A percentile compares a stretch with the other conserved stretches of the same genome.
phyloP scores from a whole-genome alignment of 208 protist genomes.

The Naegleria lovaniensis region DNA sequence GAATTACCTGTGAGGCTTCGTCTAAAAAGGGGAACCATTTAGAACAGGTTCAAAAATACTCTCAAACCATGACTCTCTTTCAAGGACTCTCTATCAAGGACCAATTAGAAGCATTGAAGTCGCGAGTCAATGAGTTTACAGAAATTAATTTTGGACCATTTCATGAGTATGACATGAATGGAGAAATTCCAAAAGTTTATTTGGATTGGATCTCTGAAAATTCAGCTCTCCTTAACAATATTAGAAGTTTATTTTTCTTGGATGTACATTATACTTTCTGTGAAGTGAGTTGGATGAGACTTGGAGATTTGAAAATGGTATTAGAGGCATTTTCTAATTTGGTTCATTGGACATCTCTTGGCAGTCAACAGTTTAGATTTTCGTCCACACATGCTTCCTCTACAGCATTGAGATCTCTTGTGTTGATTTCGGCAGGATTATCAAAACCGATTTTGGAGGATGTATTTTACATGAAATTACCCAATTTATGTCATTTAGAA shows the following conservation, averaged over 20 bases:
- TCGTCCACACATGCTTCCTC: neutral
- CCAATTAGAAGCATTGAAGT: neutral
- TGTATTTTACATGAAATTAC: neutral
- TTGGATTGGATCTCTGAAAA: neutral
- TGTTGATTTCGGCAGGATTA: neutral
- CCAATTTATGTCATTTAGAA: neutral
- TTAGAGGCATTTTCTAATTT: neutral
- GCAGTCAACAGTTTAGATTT: neutral
- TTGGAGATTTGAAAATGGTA: neutral
- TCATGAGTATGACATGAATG: neutral
- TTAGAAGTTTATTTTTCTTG: neutral
- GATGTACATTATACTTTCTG: neutral
- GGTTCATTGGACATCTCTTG: neutral
- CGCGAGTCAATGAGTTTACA: neutral
- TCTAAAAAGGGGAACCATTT: too few relatives aligned
- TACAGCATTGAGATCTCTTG: neutral
- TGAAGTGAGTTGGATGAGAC: neutral
- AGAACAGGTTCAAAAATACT: too few relatives aligned
- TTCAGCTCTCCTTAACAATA: neutral
- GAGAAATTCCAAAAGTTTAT: neutral
- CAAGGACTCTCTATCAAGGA: neutral
- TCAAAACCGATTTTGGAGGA: neutral
- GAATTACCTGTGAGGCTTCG: too few relatives aligned
- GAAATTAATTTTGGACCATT: neutral
- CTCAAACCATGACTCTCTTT: too few relatives aligned